Evolutionary conservation across 148 eudicot genomes (phyloP).

Genomic region (Silene latifolia): DNA sequence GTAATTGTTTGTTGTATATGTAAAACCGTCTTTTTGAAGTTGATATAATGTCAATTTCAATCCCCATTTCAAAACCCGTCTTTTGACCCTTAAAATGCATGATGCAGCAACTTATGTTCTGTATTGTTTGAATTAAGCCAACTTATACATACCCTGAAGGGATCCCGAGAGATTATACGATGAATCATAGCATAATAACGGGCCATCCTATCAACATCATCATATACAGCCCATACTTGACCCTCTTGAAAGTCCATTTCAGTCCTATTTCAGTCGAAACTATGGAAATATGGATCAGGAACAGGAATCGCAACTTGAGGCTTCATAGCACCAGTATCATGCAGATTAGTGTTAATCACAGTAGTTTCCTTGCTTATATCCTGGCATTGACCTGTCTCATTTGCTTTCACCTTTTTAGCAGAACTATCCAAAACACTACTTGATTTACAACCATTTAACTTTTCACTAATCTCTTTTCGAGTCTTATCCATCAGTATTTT

Average conservation of each 20-base stretch:
- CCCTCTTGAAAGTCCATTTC: slow-evolving; percentile 52
- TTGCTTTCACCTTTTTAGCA: slow-evolving; percentile 25
- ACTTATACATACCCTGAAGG: slow-evolving; percentile 49
- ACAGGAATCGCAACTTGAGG: slow-evolving; percentile 38
- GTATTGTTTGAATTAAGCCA: slow-evolving; percentile 55
- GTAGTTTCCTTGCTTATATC: no score
- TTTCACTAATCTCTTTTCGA: slow-evolving; percentile 38
- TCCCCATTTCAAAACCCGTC: no score
- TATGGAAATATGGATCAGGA: slow-evolving; percentile 57
- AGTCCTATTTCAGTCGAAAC: slow-evolving; percentile 58
- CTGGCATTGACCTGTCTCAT: no score
- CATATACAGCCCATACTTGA: slow-evolving; percentile 82
- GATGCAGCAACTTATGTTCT: no score
- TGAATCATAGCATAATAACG: no score
- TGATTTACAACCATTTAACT: slow-evolving; percentile 33
- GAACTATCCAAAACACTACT: slow-evolving; percentile 14
- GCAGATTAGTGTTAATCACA: slow-evolving; percentile 22
- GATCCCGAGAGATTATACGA: no score
- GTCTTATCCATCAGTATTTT: slow-evolving; percentile 49
- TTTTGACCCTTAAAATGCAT: no score
- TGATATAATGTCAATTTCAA: no score
- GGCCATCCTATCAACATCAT: no score
- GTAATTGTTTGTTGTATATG: no score
- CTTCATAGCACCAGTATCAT: slow-evolving; percentile 10
- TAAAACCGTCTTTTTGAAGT: no score